These are phyloP conservation scores for Colletotrichum tamarilloi DNA, from an alignment of 2,329 filamentous ascomycete species.

Conservation along the genomic window DNA sequence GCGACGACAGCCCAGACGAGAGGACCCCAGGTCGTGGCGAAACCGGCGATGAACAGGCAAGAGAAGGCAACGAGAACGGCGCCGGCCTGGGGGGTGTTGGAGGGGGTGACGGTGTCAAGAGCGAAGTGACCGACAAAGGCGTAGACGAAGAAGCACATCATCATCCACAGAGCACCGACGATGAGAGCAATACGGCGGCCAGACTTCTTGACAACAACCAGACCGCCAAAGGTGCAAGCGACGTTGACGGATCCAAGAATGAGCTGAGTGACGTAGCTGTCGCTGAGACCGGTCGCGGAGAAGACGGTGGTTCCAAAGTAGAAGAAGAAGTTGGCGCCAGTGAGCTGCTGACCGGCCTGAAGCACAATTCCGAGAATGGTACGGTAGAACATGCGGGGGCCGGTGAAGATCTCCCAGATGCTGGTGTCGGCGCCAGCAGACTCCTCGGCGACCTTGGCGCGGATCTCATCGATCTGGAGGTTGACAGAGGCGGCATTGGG, in stretches of 20 bases:
- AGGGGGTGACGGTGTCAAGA: conserved; percentile 53
- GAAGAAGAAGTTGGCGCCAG: conserved; percentile 76
- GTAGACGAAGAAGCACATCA: conserved; percentile 60
- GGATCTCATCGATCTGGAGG: conserved; percentile 63
- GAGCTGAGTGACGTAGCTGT: conserved; percentile 76
- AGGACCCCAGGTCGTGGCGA: conserved; percentile 77
- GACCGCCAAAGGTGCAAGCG: conserved; percentile 70
- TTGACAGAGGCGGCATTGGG: conserved; percentile 53
- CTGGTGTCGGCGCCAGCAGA: conserved; percentile 55
- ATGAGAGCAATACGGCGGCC: conserved; percentile 74
- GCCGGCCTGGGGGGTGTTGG: conserved; percentile 61
- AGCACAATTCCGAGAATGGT: conserved; percentile 71
- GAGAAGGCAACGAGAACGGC: conserved; percentile 75
- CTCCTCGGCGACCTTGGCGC: conserved; percentile 61
- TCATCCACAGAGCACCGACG: conserved; percentile 71
- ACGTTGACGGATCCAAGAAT: conserved; percentile 77
- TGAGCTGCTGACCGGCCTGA: conserved; percentile 75
- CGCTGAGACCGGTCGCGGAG: conserved; percentile 69
- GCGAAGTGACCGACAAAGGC: conserved; percentile 60
- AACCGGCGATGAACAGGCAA: conserved; percentile 74
- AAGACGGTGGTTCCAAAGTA: conserved; percentile 77
- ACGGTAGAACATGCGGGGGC: conserved; percentile 73
- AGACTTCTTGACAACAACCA: conserved; percentile 74
- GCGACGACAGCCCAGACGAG: conserved; percentile 75
- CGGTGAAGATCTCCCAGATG: conserved; percentile 73